Conservation (phyloP, 1,139 yeast genomes). For the Lodderomyces metapsilosis region DNA sequence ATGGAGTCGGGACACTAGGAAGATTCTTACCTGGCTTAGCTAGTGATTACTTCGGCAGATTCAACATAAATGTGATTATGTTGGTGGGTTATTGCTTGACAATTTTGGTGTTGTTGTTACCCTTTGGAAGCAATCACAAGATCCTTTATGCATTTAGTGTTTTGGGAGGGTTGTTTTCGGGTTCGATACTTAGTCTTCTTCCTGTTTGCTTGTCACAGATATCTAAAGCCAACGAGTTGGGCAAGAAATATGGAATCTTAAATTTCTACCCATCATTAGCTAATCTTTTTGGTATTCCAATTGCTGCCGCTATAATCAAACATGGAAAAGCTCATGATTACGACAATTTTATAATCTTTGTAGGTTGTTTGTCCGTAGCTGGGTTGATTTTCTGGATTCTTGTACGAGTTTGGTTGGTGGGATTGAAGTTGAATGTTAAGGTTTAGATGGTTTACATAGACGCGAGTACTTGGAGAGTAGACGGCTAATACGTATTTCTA, state of each 20-base stretch:
- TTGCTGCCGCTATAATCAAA: conserved; percentile 44
- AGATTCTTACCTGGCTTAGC: conserved; percentile 37
- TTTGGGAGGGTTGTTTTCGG: conserved; percentile 33
- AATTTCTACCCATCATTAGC: conserved; percentile 41
- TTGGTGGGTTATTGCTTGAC: conserved; percentile 28
- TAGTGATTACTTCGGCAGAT: conserved; percentile 39
- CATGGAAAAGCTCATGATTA: conserved; percentile 30
- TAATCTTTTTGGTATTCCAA: conserved; percentile 42
- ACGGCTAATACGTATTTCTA: too few species aligned
- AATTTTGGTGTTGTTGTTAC: conserved; percentile 37
- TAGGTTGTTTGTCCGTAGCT: conserved; percentile 29
- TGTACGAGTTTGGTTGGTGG: conserved; percentile 34
- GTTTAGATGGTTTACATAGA: too few species aligned
- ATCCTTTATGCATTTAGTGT: conserved; percentile 36
- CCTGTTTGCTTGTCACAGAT: conserved; percentile 43
- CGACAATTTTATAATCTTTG: conserved; percentile 34
- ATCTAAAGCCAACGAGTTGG: conserved; percentile 38
- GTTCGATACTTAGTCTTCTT: conserved; percentile 32
- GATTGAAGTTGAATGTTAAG: conserved; percentile 30
- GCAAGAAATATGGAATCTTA: conserved; percentile 41
- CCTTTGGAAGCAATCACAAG: conserved; percentile 33
- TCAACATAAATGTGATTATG: conserved; percentile 40
- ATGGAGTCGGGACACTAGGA: conserved; percentile 40
- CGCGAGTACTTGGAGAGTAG: too few species aligned
- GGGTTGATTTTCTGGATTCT: conserved; percentile 34